Evolutionary conservation across 1,139 yeast species (phyloP).

Genomic region (Kazachstania sp.): DNA sequence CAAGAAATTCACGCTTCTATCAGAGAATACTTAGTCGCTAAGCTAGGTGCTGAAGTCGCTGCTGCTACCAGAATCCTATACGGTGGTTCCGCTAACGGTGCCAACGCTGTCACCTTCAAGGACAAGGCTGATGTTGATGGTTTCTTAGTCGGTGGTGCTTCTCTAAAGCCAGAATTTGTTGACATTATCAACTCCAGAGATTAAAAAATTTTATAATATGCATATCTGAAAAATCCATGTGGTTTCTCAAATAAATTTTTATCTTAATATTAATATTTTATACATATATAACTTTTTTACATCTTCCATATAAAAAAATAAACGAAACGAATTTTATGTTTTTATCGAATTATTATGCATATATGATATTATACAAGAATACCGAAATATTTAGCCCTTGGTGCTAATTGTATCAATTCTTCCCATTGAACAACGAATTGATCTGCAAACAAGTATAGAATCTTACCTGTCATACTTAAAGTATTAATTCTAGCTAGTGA

Average conservation of each 20-base stretch:
- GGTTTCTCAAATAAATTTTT: background rate
- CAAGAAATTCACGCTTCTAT: constrained; percentile 88
- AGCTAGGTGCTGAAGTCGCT: constrained; percentile 75
- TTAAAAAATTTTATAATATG: constrained; percentile 32
- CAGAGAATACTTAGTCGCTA: constrained; percentile 70
- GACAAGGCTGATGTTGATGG: constrained; percentile 95
- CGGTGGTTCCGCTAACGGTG: constrained; percentile 98
- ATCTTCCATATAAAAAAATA: background rate
- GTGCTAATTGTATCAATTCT: constrained; percentile 36
- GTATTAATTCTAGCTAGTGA: constrained; percentile 76
- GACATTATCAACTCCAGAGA: constrained; percentile 90
- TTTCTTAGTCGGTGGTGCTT: constrained; percentile 99
- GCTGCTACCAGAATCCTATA: constrained; percentile 79
- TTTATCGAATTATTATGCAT: background rate
- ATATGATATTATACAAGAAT: constrained; percentile 40
- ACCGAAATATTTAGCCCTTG: constrained; percentile 69
- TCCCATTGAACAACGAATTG: constrained; percentile 89
- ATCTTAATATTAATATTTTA: background rate
- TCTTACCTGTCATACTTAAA: constrained; percentile 67
- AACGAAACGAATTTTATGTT: background rate
- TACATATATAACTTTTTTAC: background rate
- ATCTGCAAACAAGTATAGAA: constrained; percentile 62
- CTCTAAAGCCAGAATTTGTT: constrained; percentile 94
- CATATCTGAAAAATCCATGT: background rate
- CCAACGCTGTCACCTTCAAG: constrained; percentile 84